Evolutionary conservation across 2,329 filamentous ascomycete genomes (phyloP).

Genomic region (Chaetomiaceae sp.): DNA sequence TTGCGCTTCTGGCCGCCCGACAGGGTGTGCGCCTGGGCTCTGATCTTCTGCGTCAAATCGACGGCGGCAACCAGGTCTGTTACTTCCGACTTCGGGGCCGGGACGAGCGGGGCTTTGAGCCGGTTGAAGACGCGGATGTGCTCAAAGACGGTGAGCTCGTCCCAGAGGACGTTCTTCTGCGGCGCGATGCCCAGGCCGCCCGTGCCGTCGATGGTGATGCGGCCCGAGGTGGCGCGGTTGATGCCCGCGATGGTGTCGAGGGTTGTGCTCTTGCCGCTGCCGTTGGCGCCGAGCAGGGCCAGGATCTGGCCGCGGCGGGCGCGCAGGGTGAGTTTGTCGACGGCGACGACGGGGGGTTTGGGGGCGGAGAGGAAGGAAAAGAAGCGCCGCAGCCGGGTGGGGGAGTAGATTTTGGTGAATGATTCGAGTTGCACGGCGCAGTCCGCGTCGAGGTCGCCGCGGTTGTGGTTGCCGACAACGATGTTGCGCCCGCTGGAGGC

Average conservation of each 20-base stretch:
- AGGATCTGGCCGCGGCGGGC: constrained; percentile 76
- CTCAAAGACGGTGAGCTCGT: constrained; percentile 77
- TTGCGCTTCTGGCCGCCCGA: constrained; percentile 92
- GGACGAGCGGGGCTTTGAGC: constrained; percentile 60
- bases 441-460: constrained; percentile 27
- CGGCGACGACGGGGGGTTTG: constrained; percentile 68
- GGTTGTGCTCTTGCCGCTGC: constrained; percentile 84
- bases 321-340: constrained; percentile 64
- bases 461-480: constrained; percentile 29
- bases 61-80: constrained; percentile 59
- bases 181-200: constrained; percentile 82
- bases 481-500: constrained; percentile 56
- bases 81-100: constrained; percentile 54
- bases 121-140: constrained; percentile 79
- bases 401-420: constrained; percentile 74
- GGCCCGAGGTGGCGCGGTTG: constrained; percentile 67
- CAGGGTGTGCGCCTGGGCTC: constrained; percentile 66
- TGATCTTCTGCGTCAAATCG: constrained; percentile 69
- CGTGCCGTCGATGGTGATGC: constrained; percentile 69
- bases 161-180: constrained; percentile 92
- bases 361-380: constrained; percentile 42
- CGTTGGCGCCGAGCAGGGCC: constrained; percentile 81
- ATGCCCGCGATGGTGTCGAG: constrained; percentile 82
- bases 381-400: constrained; percentile 53
- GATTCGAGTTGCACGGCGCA: constrained; percentile 62